phyloP scores from a whole-genome alignment of 1,284 basidiomycete genomes.

The Kalmanozyma brasiliensis region DNA sequence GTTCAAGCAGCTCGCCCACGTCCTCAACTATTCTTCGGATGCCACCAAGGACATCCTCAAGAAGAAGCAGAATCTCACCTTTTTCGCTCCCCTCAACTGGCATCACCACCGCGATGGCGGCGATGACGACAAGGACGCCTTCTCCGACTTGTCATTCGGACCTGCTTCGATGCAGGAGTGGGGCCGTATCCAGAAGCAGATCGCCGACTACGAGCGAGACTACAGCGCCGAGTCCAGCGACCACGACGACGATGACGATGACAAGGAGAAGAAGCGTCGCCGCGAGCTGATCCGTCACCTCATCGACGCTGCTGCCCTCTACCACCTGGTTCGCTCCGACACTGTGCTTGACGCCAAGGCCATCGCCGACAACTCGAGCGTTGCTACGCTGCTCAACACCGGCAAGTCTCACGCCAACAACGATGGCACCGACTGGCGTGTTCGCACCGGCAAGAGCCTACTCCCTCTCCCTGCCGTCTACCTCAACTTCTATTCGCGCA shows the following conservation, averaged over 20 bases:
- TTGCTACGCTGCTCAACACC: slow-evolving; percentile 72
- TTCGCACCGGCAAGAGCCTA: slow-evolving; percentile 72
- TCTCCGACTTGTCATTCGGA: slow-evolving; percentile 18
- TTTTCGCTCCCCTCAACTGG: slow-evolving; percentile 61
- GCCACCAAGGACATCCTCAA: slow-evolving; percentile 53
- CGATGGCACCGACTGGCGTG: slow-evolving; percentile 73
- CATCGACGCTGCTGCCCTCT: slow-evolving; percentile 73
- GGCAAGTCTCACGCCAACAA: slow-evolving; percentile 32
- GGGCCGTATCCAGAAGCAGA: slow-evolving; percentile 35
- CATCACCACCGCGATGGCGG: slow-evolving; percentile 36
- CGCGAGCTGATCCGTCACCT: slow-evolving; percentile 71
- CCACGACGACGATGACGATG: slow-evolving; percentile 64
- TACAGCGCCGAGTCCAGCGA: slow-evolving; percentile 7
- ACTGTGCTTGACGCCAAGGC: slow-evolving; percentile 67
- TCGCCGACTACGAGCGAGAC: slow-evolving; percentile 36
- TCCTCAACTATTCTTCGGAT: slow-evolving; percentile 57
- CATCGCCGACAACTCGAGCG: slow-evolving; percentile 74
- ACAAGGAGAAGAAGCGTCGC: slow-evolving; percentile 72
- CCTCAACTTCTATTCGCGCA: slow-evolving; percentile 74
- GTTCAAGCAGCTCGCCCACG: slow-evolving; percentile 52
- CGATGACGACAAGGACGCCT: slow-evolving; percentile 22
- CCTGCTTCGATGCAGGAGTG: slow-evolving; percentile 38
- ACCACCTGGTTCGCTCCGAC: slow-evolving; percentile 74
- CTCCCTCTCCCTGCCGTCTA: slow-evolving; percentile 69
- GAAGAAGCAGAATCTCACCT: slow-evolving; percentile 44